Evolutionary conservation across 2,329 filamentous ascomycete genomes (phyloP), one percentile per base, ranked within the genome.

Genomic region (Paraphoma chrysanthemicola): DNA sequence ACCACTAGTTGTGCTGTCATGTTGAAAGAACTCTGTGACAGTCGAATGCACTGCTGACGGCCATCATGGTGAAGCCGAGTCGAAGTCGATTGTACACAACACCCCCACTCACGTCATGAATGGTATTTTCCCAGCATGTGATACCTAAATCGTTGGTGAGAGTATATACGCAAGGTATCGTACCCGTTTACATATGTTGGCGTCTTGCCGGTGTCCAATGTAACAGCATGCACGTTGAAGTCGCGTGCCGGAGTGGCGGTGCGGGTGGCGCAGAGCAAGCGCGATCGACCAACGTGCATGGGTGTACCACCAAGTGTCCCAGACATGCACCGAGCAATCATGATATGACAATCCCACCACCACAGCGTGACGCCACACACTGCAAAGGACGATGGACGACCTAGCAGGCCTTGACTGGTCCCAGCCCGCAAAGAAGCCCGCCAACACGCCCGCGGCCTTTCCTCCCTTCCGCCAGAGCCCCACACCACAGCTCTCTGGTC

Each of bases 361-460:
- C 60, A 50, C 51, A 16, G 55, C 51, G 9, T 42, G 39, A 16
- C 10, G 39, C 42, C 39, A 46, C 16, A 43, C 30, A 42, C 45
- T 49, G 39, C 41, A 59, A 8, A 33, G 31, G 28, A 55, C 53
- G 41, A 83, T 83, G 81, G 79, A 83, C 64, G 81, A 83, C 60
- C 70, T 83, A 16, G 68, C 80, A 48, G 77, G 80, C 62, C 77
- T 82, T 52, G 80, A 83, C 72, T 83, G 81, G 81, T 75, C 70
- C 31, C 67, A 74, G 44, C 64, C 69, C 39, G 64, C 60, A 61
- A 70, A 69, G 61, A 64, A 69, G 48, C 59, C 67, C 29, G 45
- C 67, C 50, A 74, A 54, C 56, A 67, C 62, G 45, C 67, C 69
- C 57, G 53, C 72, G 57, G 63, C 69, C 51, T 67, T 74, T 44